Evolutionary conservation across 805 yeast genomes (phyloP), one percentile per base, ranked within the genome.

Genomic region (Candida coquimbonensis): DNA sequence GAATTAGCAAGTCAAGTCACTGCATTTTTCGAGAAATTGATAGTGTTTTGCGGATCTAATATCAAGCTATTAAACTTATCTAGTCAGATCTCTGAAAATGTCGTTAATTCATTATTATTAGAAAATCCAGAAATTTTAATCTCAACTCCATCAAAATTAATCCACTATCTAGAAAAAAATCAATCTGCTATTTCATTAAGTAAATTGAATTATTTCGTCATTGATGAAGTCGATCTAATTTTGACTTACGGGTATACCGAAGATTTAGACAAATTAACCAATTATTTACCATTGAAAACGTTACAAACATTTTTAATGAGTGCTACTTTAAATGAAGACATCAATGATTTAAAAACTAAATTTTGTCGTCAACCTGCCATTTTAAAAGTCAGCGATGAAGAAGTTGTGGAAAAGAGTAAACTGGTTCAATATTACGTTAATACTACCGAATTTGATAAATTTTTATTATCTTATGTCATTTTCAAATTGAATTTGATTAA

Each of bases 171-270:
- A 44, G 81, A 80, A 46, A 70, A 69, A 47, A 68, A 73, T 43
- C 59, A 64, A 7, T 67, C 69, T 21, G 56, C 69, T 36, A 63
- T 87, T 16, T 74, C 78, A 44, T 68, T 84, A 45, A 72, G 75
- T 24, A 64, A 72, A 27, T 72, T 93, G 46, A 74, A 75, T 49
- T 87, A 77, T 59, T 66, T 93, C 40, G 95, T 88, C 29, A 85
- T 91, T 51, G 99, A 93, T 68, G 99, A 93, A 66, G 98, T 93
- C 27, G 99, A 93, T 68, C 74, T 93, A 55, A 78, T 93, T 40
- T 68, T 87, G 42, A 83, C 95, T 2, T 93, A 86, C 63, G 99
- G 99, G 24, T 88, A 93, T 63, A 77, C 81, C 53, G 95, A 87
- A 9, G 99, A 93, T 65, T 71, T 91, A 51, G 69, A 76, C 37